Base-by-base conservation (phyloP, 129 eudicot species). In the Pulicaria dysenterica region DNA sequence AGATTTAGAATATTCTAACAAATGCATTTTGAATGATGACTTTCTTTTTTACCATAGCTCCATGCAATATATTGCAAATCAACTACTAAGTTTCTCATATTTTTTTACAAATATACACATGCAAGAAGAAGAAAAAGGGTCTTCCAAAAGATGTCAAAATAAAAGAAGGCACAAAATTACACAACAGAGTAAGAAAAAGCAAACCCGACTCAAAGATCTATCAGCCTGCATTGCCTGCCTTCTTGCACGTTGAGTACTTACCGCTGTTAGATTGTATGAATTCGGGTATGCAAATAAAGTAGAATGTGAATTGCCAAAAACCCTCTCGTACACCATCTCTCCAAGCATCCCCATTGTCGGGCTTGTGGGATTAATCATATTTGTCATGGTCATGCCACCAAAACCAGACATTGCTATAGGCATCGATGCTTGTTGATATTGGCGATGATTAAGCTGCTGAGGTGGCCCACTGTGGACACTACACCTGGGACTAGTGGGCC, bases 121-220 rank as follows among this genome's bases (percentile, higher is more conserved):
- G 5, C 15, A 44, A 38, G 11, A 67, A 7, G 5, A 67, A 55
- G n/a, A 11, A 44, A 48, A 17, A 37, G 4, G 13, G 40, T 10
- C 38, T 50, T 73, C 50, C 15, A 15, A 64, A 42, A 9, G 9
- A 11, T 16, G 43, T 92, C 82, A 92, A 74, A 92, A 92, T 58
- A 85, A 77, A 11, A 89, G 37, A 68, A 92, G 91, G 65, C 98
- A 89, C 65, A 87, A 72, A 47, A 85, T 55, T 59, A 87, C 64
- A 63, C 96, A 89, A 77, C 98, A 92, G 48, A 70, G 76, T 62
- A 92, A 79, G 89, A 92, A 92, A 76, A 89, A 83, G 36, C 77
- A 79, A 6, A 92, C 50, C 49, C 96, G 87, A 58, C 91, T 79
- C 5, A 92, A 79, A 7, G 98, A 89, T 74, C 67, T 80, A 79